phyloP scores from a whole-genome alignment of 441 rosid genomes.

The Croton setiger region DNA sequence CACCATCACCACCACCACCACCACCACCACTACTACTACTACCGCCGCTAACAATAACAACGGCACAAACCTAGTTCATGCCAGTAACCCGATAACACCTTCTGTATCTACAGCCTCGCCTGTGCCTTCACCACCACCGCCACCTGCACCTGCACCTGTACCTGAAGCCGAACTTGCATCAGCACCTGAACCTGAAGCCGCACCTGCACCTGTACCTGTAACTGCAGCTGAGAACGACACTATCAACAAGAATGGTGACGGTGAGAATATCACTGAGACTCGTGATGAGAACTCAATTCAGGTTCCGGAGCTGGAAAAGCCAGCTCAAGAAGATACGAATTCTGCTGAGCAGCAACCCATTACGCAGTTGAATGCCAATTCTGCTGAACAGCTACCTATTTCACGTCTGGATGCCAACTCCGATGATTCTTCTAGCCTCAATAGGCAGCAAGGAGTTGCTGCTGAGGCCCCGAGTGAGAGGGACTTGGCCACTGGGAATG shows the following conservation, averaged over 20 bases:
- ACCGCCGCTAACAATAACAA: background rate
- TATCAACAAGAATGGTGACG: background rate
- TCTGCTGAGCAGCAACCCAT: conserved; percentile 25
- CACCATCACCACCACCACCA: background rate
- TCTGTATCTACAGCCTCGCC: background rate
- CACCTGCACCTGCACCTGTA: too few species aligned
- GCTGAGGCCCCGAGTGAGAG: conserved; percentile 10
- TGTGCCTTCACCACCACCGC: background rate
- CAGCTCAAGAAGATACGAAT: conserved; percentile 29
- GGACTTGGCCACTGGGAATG: conserved; percentile 38
- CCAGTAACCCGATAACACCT: background rate
- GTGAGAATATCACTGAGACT: conserved; percentile 8
- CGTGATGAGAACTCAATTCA: conserved; percentile 22
- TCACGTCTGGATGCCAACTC: conserved; percentile 32
- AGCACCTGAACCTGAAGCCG: too few species aligned
- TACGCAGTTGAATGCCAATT: conserved; percentile 11
- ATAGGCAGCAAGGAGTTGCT: conserved; percentile 25
- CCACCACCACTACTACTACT: background rate
- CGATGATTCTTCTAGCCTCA: conserved; percentile 37
- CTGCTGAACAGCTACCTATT: conserved; percentile 30
- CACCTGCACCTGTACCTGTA: too few species aligned
- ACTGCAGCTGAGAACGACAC: background rate
- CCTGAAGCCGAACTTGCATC: too few species aligned
- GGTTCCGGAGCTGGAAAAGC: conserved; percentile 29
- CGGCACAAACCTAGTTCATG: background rate